A percentile compares a stretch with the other conserved stretches of the same genome.
Evolutionary conservation across 352 stramenopile species (phyloP).

Genomic region (Globisporangium radiosum): DNA sequence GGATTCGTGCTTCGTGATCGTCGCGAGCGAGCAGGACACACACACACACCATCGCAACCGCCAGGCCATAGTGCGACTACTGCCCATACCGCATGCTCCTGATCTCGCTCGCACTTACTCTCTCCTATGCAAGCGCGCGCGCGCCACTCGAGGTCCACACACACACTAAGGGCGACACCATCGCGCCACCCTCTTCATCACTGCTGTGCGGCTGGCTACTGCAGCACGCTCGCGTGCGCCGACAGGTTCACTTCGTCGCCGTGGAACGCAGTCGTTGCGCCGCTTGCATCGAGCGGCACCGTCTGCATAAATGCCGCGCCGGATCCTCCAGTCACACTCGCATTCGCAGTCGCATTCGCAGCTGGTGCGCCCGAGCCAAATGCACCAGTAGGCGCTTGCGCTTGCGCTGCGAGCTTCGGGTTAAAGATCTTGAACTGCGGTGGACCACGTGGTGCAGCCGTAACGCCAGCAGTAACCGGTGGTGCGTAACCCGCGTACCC

Average conservation of each 20-base stretch:
- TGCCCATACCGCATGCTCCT: too few relatives aligned
- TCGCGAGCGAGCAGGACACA: too few relatives aligned
- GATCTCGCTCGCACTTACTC: neutral
- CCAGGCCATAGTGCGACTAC: too few relatives aligned
- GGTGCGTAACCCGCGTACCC: slow-evolving; percentile 23
- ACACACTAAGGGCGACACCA: too few relatives aligned
- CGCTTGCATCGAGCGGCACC: slow-evolving; percentile 24
- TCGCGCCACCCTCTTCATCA: too few relatives aligned
- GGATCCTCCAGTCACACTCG: neutral
- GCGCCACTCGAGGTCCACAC: too few relatives aligned
- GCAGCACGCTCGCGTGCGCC: slow-evolving; percentile 57
- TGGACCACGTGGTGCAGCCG: slow-evolving; percentile 18
- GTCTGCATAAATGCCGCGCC: slow-evolving; percentile 6
- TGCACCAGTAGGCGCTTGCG: slow-evolving; percentile 11
- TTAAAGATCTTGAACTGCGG: slow-evolving; percentile 89
- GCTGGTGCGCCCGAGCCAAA: slow-evolving; percentile 18
- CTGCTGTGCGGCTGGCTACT: slow-evolving; percentile 22
- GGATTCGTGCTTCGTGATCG: too few relatives aligned
- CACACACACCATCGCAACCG: too few relatives aligned
- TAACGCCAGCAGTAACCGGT: slow-evolving; percentile 3
- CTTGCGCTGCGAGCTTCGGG: slow-evolving; percentile 46
- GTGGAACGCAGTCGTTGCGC: slow-evolving; percentile 14
- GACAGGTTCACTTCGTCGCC: slow-evolving; percentile 71
- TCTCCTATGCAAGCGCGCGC: neutral
- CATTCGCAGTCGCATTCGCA: slow-evolving; percentile 7